Conservation (phyloP, 2,329 filamentous ascomycete genomes). For the Lasiodiplodia gonubiensis region DNA sequence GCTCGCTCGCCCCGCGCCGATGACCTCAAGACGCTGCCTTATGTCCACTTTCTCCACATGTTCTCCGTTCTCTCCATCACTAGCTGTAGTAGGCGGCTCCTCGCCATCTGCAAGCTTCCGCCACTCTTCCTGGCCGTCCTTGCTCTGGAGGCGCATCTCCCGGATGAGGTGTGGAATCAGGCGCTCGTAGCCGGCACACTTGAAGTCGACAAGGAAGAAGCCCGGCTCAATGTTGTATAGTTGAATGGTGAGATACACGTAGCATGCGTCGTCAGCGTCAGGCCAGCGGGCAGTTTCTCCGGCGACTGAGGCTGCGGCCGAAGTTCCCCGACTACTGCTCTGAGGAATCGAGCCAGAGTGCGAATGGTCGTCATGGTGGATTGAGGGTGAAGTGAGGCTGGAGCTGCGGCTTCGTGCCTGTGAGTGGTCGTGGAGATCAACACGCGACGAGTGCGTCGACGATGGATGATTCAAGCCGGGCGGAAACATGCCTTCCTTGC, state of each 20-base stretch:
- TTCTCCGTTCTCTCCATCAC: conserved; percentile 35
- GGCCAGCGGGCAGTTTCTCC: conserved; percentile 42
- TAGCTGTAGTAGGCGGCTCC: conserved; percentile 38
- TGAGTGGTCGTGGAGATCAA: conserved; percentile 48
- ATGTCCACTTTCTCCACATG: conserved; percentile 41
- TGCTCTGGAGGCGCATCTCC: conserved; percentile 42
- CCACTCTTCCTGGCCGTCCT: conserved; percentile 31
- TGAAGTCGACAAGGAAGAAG: conserved; percentile 95
- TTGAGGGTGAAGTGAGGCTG: conserved; percentile 13
- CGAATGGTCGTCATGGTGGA: conserved; percentile 20
- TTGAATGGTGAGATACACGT: conserved; percentile 94
- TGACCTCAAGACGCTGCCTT: conserved; percentile 48
- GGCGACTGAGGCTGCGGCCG: conserved; percentile 41
- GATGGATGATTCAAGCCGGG: conserved; percentile 56
- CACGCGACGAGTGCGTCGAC: conserved; percentile 56
- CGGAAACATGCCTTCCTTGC: conserved; percentile 75
- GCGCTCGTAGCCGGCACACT: conserved; percentile 96
- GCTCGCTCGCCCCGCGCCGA: conserved; percentile 56
- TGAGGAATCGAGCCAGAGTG: conserved; percentile 31
- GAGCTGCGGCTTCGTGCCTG: conserved; percentile 24
- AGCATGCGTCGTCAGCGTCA: conserved; percentile 71
- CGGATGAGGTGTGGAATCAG: conserved; percentile 61
- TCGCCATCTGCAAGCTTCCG: conserved; percentile 41
- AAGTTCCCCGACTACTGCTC: conserved; percentile 41
- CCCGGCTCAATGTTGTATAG: conserved; percentile 89